Evolutionary conservation across 768 basidiomycete species (phyloP), one percentile per base, ranked within the genome.

Genomic region (Boletus rufocinnamomeus): DNA sequence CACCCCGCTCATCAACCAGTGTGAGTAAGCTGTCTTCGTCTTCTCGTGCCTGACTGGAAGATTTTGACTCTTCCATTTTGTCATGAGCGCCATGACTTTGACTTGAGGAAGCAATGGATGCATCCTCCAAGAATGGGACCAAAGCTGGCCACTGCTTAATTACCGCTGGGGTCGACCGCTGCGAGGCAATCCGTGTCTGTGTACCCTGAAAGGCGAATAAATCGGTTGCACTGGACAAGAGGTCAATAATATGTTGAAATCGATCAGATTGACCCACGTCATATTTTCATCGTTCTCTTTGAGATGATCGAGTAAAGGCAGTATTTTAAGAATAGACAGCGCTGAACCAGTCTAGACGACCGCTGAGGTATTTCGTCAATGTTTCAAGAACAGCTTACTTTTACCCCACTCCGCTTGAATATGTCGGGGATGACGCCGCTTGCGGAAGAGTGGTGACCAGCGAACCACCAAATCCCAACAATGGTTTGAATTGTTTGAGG

Each of bases 151-250:
- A 93, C 32, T 75, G 68, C 23, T 77, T 77, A 52, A 93, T 88
- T 40, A 84, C 72, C 45, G 79, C 73, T n/a, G 90, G 89, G 21
- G 82, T 69, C 7, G 75, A 71, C 25, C 77, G 71, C 63, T 79
- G 80, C 44, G 74, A 72, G 28, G 69, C 69, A 34, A 77, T 61
- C 46, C 79, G 82, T 16, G 81, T 83, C 55, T 85, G 83, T 11
- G 84, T 82, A 40, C 84, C 85, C 74, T 91, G 87, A 68, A 92
- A 91, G 41, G 89, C 87, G 70, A 93, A 93, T 41, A 93, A 74
- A 74, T 92, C 87, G 54, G 86, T 86, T 9, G 87, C 86, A 56
- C 91, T 93, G 71, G 58, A 54, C 35, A 25, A 43, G 45, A 67
- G 37, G 69, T 70, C 56, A 61, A 44, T 56, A 50, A 52, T 37